Evolutionary conservation across 75 land plant species (phyloP), one percentile per base, ranked within the genome.

Genomic region (Sequoia sempervirens): DNA sequence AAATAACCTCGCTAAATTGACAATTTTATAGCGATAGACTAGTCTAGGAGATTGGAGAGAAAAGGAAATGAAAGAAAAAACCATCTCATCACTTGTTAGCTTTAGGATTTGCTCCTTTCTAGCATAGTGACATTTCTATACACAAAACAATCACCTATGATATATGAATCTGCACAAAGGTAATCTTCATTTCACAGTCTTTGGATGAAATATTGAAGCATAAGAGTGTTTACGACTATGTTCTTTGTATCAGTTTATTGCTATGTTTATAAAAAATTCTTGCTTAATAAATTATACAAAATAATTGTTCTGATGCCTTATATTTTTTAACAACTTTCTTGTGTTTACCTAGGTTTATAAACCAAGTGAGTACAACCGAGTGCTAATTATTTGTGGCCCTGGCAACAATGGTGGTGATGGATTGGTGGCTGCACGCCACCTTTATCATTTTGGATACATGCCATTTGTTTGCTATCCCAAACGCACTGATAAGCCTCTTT

Each of bases 381-480:
- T 97, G 23, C 93, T 97, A 79, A 91, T 88, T 30, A 91, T 97
- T 13, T 97, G 99, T 84, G 99, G 99, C 41, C 99, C 99, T 37
- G 99, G 99, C 64, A 97, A 97, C 82, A 97, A 97, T 88, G 99
- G 99, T 52, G 98, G 99, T 66, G 96, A 97, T 87, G 99, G 99
- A 58, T 89, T 97, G 32, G 99, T 97, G 17, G 99, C 96, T 86
- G 94, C 94, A 87, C 94, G 99, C 14, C 99, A 97, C 87, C 92
- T 96, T 26, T 80, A 88, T 88, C 98, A 96, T 81, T 97, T 97
- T 87, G 99, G 98, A 41, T 97, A 96, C 83, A 94, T 85, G 80
- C 95, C 92, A 43, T 82, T 54, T 76, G 84, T 97, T 56, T 93
- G 93, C 70, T 97, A 97, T 85, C 99, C 99, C 52, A 97, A 93